Evolutionary conservation across 495 filamentous ascomycete species (phyloP), one percentile per base, ranked within the genome.

Genomic region (Geoglossum glabrum): DNA sequence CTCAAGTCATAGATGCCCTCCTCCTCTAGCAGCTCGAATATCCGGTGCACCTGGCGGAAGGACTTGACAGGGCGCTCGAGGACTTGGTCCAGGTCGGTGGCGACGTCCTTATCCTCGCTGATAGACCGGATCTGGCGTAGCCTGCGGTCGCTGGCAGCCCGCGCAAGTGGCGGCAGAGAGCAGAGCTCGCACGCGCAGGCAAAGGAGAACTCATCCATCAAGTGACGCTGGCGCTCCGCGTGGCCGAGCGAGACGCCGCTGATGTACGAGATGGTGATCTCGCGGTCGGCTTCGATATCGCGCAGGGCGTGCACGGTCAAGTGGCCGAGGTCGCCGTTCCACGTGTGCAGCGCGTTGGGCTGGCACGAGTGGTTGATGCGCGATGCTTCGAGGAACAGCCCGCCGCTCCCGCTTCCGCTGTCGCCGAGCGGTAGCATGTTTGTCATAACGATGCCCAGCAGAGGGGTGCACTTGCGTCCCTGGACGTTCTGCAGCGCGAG

Each of bases 311-410:
- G 68, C 34, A 71, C 61, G 21, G 67, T 70, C 25, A 60, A 57
- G 19, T 57, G 54, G 9, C 58, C 54, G 56, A 64, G 58, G 13
- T 61, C 61, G 21, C 62, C 56, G 47, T 69, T 71, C 70, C 70
- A 72, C 11, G 9, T 60, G 8, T 69, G 68, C 47, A 63, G 60
- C 23, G 64, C 63, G 56, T 72, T 71, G 43, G 62, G 62, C n/a
- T 63, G 52, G 45, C 70, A 72, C 27, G 65, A 61, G 54, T 72
- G 70, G 59, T 72, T 72, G 57, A 72, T 68, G 21, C 68, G 64
- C 21, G 61, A 68, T 30, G 66, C 61, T 19, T 66, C 61, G 10
- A 63, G 60, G 60, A 72, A 72, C 17, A 70, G 50, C 21, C 63
- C 67, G n/a, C n/a, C 10, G 50, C 55, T 28, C 49, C 25, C 58